Conservation (phyloP, 306 rosid genomes). For the Trifolium pratense region DNA sequence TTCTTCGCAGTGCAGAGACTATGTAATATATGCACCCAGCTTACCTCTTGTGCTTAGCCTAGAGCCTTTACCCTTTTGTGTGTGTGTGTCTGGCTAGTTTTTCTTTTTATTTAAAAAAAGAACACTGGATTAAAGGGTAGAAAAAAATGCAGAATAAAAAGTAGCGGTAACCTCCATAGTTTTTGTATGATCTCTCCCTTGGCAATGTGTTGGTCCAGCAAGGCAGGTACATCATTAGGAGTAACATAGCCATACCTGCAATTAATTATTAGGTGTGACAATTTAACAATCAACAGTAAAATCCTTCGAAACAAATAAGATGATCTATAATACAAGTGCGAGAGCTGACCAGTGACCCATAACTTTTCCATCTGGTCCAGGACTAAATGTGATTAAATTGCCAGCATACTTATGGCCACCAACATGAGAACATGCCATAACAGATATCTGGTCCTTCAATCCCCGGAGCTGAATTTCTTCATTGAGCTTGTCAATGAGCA, state of each 20-base stretch:
- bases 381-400: conserved; percentile 74
- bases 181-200: conserved; percentile 78
- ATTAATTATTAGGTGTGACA: conserved; percentile 22
- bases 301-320: neutral
- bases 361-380: conserved; percentile 66
- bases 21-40: neutral
- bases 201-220: conserved; percentile 84
- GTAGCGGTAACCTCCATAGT: conserved; percentile 80
- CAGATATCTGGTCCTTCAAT: conserved; percentile 64
- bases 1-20: neutral
- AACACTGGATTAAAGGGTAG: neutral
- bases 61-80: neutral
- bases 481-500: conserved; percentile 64
- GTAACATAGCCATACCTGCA: conserved; percentile 94
- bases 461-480: conserved; percentile 74
- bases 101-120: neutral
- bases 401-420: conserved; percentile 99
- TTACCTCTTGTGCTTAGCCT: neutral
- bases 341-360: conserved; percentile 82
- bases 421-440: conserved; percentile 79
- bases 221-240: conserved; percentile 79
- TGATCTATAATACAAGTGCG: neutral
- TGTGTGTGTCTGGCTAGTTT: neutral
- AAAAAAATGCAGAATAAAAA: conserved; percentile 27
- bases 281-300: conserved; percentile 17